phyloP scores from a whole-genome alignment of 2,329 filamentous ascomycete genomes.

The Alternaria arbusti region DNA sequence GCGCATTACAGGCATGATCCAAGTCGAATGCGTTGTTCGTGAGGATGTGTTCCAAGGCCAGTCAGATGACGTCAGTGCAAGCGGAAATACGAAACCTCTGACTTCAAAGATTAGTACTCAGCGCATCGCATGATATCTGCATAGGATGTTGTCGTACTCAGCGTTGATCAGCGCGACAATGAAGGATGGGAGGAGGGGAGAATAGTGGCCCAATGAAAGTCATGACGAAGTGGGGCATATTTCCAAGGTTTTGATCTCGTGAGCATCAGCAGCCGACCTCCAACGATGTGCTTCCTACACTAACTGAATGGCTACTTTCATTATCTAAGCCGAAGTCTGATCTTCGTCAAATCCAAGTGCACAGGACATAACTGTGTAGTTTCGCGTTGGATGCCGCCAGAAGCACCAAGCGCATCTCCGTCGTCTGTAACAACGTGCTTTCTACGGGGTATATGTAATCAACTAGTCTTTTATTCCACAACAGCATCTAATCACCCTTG shows the following conservation, averaged over 20 bases:
- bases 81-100: background rate
- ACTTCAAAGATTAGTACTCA: background rate
- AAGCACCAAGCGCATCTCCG: background rate
- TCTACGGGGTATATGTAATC: background rate
- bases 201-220: background rate
- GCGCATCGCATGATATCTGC: background rate
- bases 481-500: background rate
- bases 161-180: background rate
- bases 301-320: fast-evolving
- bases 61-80: conserved; percentile 10
- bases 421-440: background rate
- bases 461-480: background rate
- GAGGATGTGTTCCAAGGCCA: conserved; percentile 9
- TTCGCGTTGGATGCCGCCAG: background rate
- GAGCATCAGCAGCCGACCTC: conserved; percentile 8
- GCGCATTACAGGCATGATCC: conserved; percentile 7
- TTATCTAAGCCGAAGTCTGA: background rate
- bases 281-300: background rate
- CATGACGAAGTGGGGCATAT: conserved; percentile 8
- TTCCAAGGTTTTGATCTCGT: conserved; percentile 10
- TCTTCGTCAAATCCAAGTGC: background rate
- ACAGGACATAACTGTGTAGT: background rate
- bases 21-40: conserved; percentile 4
- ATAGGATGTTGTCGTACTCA: background rate
- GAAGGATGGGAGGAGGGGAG: background rate